Conservation (phyloP, 2,329 filamentous ascomycete species). For the Clarireedia homoeocarpa region DNA sequence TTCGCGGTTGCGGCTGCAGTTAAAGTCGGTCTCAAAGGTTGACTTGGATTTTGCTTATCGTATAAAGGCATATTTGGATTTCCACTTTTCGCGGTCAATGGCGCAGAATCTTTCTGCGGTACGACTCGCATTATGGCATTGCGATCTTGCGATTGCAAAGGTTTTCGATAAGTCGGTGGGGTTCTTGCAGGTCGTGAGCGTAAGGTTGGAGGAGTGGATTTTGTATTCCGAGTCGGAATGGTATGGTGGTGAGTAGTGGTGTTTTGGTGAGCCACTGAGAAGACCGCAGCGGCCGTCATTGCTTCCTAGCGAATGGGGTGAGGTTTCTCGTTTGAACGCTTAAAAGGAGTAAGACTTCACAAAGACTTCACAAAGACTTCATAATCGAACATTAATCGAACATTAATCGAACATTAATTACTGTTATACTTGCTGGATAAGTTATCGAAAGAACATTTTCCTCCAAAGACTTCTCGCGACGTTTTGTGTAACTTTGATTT, state of each 20-base stretch:
- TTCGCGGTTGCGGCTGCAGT: constrained; percentile 46
- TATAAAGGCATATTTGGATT: constrained; percentile 35
- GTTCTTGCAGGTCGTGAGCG: background rate
- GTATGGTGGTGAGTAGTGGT: background rate
- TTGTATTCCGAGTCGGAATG: background rate
- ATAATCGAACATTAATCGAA: no score
- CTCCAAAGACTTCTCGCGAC: no score
- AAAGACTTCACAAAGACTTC: no score
- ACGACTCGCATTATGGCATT: constrained; percentile 40
- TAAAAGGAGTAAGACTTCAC: no score
- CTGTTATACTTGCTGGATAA: no score
- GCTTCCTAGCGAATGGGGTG: background rate
- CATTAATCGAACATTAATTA: no score
- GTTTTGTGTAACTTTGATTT: no score
- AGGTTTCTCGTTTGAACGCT: background rate
- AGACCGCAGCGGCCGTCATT: background rate
- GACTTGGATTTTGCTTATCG: constrained; percentile 40
- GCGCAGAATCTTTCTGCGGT: constrained; percentile 25
- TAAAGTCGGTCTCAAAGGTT: constrained; percentile 60
- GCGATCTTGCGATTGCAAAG: constrained; percentile 19
- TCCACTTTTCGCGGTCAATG: constrained; percentile 20
- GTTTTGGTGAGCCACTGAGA: background rate
- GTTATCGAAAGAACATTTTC: no score
- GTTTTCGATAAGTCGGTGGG: constrained; percentile 1
- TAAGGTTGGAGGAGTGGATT: background rate